Percentiles rank a stretch among this genome's conserved stretches.
These are phyloP conservation scores for Zasmidium citrigriseum DNA, from an alignment of 2,329 filamentous ascomycete species.

Conservation along the genomic window DNA sequence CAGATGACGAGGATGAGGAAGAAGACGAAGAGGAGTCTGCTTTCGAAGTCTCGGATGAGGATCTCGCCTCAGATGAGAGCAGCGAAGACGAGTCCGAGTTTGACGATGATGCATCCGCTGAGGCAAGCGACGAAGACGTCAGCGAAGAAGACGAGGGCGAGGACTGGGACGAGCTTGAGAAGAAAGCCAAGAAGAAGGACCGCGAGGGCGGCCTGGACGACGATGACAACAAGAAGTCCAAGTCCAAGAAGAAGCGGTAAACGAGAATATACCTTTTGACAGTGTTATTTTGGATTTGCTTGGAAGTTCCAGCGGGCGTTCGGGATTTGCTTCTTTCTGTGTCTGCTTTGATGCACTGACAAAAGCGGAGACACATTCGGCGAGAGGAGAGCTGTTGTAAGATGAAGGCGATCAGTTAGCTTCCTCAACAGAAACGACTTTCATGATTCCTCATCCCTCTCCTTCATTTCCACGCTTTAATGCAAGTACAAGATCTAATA, in stretches of 20 bases:
- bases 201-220: conserved; percentile 56
- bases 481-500: too few species aligned
- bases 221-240: conserved; percentile 60
- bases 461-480: too few species aligned
- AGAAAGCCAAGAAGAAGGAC: conserved; percentile 72
- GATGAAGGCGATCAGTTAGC: not conserved
- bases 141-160: conserved; percentile 69
- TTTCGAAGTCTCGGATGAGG: conserved; percentile 86
- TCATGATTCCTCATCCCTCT: not conserved
- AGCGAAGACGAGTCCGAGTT: conserved; percentile 92
- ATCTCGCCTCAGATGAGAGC: conserved; percentile 73
- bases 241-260: conserved; percentile 29
- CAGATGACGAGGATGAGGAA: conserved; percentile 76
- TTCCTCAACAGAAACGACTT: not conserved
- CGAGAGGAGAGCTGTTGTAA: not conserved
- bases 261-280: not conserved
- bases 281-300: not conserved
- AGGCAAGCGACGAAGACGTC: conserved; percentile 72
- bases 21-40: conserved; percentile 85
- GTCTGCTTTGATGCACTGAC: not conserved
- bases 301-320: not conserved
- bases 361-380: not conserved
- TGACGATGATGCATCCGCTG: conserved; percentile 82
- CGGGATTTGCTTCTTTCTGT: not conserved
- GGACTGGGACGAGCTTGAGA: conserved; percentile 90